These are phyloP conservation scores for Solanum pinnatisectum DNA, from an alignment of 257 asterid species.

Conservation along the genomic window DNA sequence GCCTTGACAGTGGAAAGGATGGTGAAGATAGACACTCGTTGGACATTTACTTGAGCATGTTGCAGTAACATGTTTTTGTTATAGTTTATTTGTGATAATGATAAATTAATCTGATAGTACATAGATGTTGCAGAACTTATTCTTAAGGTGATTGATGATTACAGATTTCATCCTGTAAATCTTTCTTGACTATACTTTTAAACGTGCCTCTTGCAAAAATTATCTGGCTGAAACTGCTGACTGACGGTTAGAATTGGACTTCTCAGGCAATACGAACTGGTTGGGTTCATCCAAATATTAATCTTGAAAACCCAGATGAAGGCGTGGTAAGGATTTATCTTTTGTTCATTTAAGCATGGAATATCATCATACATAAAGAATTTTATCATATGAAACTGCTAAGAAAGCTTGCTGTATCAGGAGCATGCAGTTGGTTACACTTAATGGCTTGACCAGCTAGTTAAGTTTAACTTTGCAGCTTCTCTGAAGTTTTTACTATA, in stretches of 20 bases:
- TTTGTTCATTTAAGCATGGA: neutral
- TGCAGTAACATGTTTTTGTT: neutral
- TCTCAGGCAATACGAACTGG: conserved; percentile 40
- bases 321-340: conserved; percentile 23
- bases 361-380: neutral
- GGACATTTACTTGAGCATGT: neutral
- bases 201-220: neutral
- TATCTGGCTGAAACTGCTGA: neutral
- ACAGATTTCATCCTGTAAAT: neutral
- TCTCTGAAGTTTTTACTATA: neutral
- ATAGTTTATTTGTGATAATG: neutral
- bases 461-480: neutral
- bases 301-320: conserved; percentile 33
- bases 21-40: neutral
- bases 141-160: neutral
- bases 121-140: neutral
- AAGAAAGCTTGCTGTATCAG: neutral
- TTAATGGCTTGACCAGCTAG: neutral
- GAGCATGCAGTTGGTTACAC: neutral
- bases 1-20: neutral
- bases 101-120: neutral
- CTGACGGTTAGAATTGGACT: neutral
- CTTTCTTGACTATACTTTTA: neutral
- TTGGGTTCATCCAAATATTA: conserved; percentile 48
- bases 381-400: neutral